These are phyloP conservation scores for Blastocystis sp. DNA, from an alignment of 352 stramenopile genomes.

Conservation along the genomic window DNA sequence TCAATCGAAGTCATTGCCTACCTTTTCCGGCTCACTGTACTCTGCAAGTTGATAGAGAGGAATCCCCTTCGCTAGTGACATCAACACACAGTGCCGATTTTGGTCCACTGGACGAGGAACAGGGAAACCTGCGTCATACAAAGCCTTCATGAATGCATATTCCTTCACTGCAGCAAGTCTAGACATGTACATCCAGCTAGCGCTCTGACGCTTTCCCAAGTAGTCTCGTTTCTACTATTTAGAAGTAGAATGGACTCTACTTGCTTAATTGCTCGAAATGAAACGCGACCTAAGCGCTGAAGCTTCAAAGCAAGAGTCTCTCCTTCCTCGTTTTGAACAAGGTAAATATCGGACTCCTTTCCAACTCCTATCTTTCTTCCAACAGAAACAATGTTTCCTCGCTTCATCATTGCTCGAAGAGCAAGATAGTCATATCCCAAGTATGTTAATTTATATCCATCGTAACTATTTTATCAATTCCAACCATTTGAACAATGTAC, in stretches of 20 bases:
- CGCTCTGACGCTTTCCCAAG: constrained; percentile 84
- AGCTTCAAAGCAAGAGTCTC: constrained; percentile 97
- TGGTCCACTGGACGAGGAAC: constrained; percentile 90
- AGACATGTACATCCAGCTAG: constrained; percentile 96
- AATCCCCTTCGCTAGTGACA: constrained; percentile 87
- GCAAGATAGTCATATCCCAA: constrained; percentile 98
- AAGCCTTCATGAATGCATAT: constrained; percentile 93
- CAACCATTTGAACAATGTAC: constrained; percentile 79
- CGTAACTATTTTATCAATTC: constrained; percentile 43
- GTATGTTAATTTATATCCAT: constrained; percentile 89
- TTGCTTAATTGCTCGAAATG: constrained; percentile 88
- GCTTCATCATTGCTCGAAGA: constrained; percentile 84
- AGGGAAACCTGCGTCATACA: constrained; percentile 91
- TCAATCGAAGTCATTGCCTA: constrained; percentile 62
- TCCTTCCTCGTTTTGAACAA: constrained; percentile 76
- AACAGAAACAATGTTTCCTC: constrained; percentile 80
- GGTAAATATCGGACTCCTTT: constrained; percentile 98
- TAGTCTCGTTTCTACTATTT: constrained; percentile 91
- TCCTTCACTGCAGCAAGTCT: constrained; percentile 96
- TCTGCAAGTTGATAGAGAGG: constrained; percentile 85
- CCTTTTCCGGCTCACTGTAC: constrained; percentile 69
- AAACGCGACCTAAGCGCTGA: constrained; percentile 95
- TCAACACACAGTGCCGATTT: constrained; percentile 93
- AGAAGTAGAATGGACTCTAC: constrained; percentile 58
- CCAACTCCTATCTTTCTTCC: constrained; percentile 90